Conservation (phyloP, 805 yeast species). For the Helenozyma baotianmanensis region DNA sequence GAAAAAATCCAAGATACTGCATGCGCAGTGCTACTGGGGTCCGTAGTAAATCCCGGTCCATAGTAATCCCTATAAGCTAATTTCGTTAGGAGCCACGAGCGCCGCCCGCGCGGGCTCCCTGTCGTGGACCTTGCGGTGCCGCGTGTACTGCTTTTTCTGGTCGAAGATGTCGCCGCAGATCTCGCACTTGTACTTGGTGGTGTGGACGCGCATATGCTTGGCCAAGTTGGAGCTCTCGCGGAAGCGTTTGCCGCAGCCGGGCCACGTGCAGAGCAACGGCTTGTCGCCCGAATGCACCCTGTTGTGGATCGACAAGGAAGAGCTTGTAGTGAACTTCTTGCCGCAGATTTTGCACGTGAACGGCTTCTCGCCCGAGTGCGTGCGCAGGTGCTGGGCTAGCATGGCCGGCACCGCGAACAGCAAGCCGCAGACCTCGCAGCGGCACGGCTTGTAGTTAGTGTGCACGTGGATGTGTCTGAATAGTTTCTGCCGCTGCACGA, state of each 20-base stretch:
- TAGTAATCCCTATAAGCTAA: too few species aligned
- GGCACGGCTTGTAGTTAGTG: slow-evolving; percentile 76
- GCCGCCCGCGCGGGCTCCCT: too few species aligned
- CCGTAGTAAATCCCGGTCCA: too few species aligned
- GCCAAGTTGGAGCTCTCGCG: slow-evolving; percentile 86
- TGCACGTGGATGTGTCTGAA: slow-evolving; percentile 85
- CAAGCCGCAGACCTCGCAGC: slow-evolving; percentile 65
- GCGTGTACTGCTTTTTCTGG: slow-evolving; percentile 34
- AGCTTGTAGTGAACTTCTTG: slow-evolving; percentile 75
- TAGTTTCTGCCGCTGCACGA: slow-evolving; percentile 80
- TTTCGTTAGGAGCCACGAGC: too few species aligned
- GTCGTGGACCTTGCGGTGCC: slow-evolving; percentile 24
- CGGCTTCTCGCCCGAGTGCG: slow-evolving; percentile 90
- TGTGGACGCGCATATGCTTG: slow-evolving; percentile 82
- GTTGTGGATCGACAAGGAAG: slow-evolving; percentile 76
- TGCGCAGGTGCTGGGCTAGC: slow-evolving; percentile 75
- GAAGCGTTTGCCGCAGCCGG: slow-evolving; percentile 78
- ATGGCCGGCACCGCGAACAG: slow-evolving; percentile 73
- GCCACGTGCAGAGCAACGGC: slow-evolving; percentile 75
- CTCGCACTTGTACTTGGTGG: slow-evolving; percentile 47
- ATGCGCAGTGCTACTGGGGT: too few species aligned
- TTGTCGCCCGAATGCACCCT: slow-evolving; percentile 89
- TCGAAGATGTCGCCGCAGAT: slow-evolving; percentile 52
- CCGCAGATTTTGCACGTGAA: slow-evolving; percentile 68
- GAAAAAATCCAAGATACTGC: neutral